Evolutionary conservation across 257 asterid genomes (phyloP).

Genomic region (Lithospermum erythrorhizon): DNA sequence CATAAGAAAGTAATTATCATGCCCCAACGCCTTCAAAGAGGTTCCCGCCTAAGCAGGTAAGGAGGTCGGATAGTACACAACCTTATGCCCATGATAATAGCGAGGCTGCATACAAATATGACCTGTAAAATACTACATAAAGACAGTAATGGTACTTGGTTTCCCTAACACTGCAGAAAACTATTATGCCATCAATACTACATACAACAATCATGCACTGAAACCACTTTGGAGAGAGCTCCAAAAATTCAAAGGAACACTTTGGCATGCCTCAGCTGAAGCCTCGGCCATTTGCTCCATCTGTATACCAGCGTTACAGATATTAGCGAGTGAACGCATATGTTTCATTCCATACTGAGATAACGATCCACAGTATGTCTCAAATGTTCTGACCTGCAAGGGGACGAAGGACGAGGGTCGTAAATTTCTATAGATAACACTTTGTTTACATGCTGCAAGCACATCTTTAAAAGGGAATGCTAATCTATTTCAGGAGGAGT

Average conservation of each 20-base stretch:
- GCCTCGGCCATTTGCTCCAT: constrained; percentile 76
- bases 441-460: neutral
- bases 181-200: neutral
- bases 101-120: no score
- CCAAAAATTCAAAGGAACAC: constrained; percentile 65
- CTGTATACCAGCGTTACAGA: constrained; percentile 69
- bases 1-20: neutral
- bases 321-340: constrained; percentile 84
- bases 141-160: no score
- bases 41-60: no score
- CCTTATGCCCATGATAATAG: no score
- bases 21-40: no score
- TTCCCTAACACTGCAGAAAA: neutral
- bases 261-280: constrained; percentile 62
- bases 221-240: constrained; percentile 70
- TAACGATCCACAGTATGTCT: constrained; percentile 69
- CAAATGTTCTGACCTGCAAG: constrained; percentile 37
- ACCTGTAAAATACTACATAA: no score
- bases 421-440: neutral
- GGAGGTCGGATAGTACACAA: no score
- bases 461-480: neutral
- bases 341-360: constrained; percentile 98
- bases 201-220: constrained; percentile 50
- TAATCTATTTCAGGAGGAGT: neutral
- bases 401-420: neutral